Evolutionary conservation across 2,329 filamentous ascomycete genomes (phyloP).

Genomic region (Neofusicoccum laricinum): DNA sequence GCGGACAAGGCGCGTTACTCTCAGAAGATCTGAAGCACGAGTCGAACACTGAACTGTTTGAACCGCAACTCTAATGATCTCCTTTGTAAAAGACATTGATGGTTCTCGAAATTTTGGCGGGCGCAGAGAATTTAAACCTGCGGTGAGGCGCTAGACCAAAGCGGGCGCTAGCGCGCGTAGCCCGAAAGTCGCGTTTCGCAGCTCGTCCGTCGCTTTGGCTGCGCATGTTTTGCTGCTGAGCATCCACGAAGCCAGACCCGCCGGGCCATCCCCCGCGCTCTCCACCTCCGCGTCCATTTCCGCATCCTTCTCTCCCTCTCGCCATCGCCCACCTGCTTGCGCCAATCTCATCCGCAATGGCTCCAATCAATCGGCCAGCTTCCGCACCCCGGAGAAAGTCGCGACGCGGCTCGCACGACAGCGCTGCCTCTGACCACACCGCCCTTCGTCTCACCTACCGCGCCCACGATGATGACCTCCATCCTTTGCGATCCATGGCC

Average conservation of each 20-base stretch:
- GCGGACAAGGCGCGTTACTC: constrained; percentile 64
- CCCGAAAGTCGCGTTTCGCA: constrained; percentile 7
- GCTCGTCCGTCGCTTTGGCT: constrained; percentile 3
- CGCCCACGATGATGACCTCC: constrained; percentile 45
- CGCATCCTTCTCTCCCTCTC: neutral
- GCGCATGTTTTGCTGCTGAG: constrained; percentile 16
- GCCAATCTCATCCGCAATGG: constrained; percentile 22
- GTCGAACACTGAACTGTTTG: constrained; percentile 87
- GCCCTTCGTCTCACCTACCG: constrained; percentile 21
- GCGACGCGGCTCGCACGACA: constrained; percentile 17
- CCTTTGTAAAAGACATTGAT: constrained; percentile 71
- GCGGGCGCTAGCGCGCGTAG: neutral
- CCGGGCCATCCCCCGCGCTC: constrained; percentile 9
- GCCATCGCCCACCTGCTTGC: neutral
- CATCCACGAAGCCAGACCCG: neutral
- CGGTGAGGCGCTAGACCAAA: neutral
- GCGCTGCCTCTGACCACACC: constrained; percentile 19
- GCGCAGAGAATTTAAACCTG: constrained; percentile 11
- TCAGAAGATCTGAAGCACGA: constrained; percentile 99
- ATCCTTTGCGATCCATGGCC: constrained; percentile 62
- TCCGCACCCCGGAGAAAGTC: constrained; percentile 9
- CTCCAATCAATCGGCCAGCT: constrained; percentile 26
- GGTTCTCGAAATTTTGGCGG: neutral
- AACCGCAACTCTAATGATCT: constrained; percentile 99
- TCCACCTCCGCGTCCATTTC: neutral